Base-by-base conservation (phyloP, 805 yeast genomes). In the Ogataea minuta region DNA sequence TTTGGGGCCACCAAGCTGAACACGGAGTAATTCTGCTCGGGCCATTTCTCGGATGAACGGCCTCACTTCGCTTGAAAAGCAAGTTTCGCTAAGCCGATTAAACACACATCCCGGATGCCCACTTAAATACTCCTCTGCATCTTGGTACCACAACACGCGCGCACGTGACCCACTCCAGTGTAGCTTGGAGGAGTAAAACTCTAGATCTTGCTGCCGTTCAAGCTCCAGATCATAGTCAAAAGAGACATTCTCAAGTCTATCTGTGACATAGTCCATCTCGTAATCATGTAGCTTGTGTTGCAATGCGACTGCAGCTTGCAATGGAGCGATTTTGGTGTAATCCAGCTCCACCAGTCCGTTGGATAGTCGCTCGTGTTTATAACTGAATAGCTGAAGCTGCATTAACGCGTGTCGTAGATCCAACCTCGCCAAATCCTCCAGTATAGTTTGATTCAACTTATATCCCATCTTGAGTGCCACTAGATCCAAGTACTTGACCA, bases 21-120 rank as follows among this genome's bases (percentile, higher is more conserved):
- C 19, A 29, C 56, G 40, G 9, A 39, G 19, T 35, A 37, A 17
- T 27, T 60, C 65, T 6, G 23, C 38, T 14, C 46, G 45, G 1
- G 64, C 67, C 60, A 62, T 57, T 20, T 46, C 54, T 32, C 49
- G 48, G 13, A 62, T 53, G 13, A 51, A 43, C 2, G 64, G 64
- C 4, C 45, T 27, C 4, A 62, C 35, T 15, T 63, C 60, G 9
- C 45, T 30, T 9, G 50, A 41, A 7, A 56, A 19, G 9, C 28
- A 37, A 2, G 17, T 9, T 4, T 29, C 27, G 13, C 56, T 31
- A 6, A 53, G 26, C 6, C 53, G 46, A 4, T 39, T 42, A 31
- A 63, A 60, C 3, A 28, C 27, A 23, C 52, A 48, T 1, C 52
- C 52, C 1, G 58, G 58, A 23, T 59, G 44, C 6, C 31, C 23